phyloP scores from a whole-genome alignment of 306 rosid species.

The Biancaea sappan region DNA sequence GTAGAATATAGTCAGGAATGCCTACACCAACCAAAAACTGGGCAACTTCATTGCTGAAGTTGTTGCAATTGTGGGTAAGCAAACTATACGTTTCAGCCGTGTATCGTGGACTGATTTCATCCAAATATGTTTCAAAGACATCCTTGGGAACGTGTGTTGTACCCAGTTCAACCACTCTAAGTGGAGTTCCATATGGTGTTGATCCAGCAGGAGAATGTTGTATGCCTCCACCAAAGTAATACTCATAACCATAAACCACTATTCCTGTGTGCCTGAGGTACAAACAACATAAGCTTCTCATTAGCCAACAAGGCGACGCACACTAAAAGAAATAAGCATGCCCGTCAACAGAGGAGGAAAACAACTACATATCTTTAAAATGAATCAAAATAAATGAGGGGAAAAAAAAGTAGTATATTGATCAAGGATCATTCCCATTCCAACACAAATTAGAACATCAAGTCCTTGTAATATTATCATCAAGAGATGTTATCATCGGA shows the following conservation, averaged over 20 bases:
- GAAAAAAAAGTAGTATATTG: not conserved
- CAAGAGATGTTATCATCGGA: not conserved
- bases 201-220: conserved; percentile 73
- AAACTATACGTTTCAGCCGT: conserved; percentile 76
- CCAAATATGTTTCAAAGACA: conserved; percentile 80
- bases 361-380: not conserved
- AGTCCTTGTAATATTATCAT: not conserved
- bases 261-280: conserved; percentile 87
- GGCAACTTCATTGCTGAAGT: conserved; percentile 89
- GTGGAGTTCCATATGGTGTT: conserved; percentile 85
- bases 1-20: conserved; percentile 81
- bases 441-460: not conserved
- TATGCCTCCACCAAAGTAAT: conserved; percentile 94
- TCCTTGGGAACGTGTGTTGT: conserved; percentile 87
- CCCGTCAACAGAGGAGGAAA: not conserved
- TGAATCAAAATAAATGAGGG: not conserved
- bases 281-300: too few relatives aligned
- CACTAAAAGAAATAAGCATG: not conserved
- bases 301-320: not conserved
- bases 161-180: conserved; percentile 75
- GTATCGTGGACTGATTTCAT: conserved; percentile 84
- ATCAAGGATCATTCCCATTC: not conserved
- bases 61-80: conserved; percentile 90
- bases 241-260: conserved; percentile 85
- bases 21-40: conserved; percentile 83